Base-by-base conservation (phyloP, 768 basidiomycete species). In the Pleurotus eryngii region DNA sequence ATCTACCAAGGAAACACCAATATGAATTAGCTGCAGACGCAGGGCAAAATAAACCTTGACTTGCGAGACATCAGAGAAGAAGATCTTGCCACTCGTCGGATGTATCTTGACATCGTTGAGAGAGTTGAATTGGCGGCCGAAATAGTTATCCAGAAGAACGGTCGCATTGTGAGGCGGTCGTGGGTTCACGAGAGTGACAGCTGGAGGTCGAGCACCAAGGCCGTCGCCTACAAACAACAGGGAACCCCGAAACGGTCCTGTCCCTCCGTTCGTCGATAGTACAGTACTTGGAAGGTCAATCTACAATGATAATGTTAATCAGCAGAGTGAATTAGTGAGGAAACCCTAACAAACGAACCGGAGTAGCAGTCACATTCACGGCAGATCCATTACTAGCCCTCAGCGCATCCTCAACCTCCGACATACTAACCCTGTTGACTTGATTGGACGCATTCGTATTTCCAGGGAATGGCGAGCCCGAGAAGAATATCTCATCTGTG, bases 101-200 rank as follows among this genome's bases (percentile, higher is more conserved):
- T 90, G 84, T 3, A 90, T 74, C 63, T 88, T 90, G 58, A 87
- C 76, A 60, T 94, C 90, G 66, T 91, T 90, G 49, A 92, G 67
- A 1, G 89, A 90, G 70, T 89, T 91, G 72, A 91, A 92, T 61
- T 90, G 89, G 3, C 87, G 75, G 1, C 89, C 89, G 63, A 81
- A 87, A 70, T 79, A 90, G 72, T 91, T 92, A 70, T 92, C 87
- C 58, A 92, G 68, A 11, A 92, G 68, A 26, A 88, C 79, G 0
- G 87, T 90, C 3, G 79, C 72, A 56, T 90, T 87, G 69, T 84
- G 76, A 0, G 89, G 89, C 5, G 80, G 66, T 3, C 63, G 64
- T 0, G 89, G 87, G 65, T 89, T 83, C 49, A 90, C 83, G 27
- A 87, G 77, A 0, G 78, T 83, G 22, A 90, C 64, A 3, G 81